These are phyloP conservation scores for Melocanna baccifera DNA, from an alignment of 176 grass and related monocot species.

Conservation along the genomic window DNA sequence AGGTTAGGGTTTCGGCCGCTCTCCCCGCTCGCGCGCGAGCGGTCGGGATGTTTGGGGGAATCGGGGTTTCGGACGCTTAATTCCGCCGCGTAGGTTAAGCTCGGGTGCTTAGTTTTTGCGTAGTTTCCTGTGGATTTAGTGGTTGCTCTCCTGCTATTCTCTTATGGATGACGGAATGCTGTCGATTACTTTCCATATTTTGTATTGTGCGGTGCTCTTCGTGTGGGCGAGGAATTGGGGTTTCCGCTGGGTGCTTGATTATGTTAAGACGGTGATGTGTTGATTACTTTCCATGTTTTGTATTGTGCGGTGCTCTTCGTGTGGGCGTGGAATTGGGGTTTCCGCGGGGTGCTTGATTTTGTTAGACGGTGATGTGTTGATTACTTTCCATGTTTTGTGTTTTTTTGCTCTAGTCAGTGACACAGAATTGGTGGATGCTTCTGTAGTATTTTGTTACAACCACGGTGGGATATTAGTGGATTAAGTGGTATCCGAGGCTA, in stretches of 20 bases:
- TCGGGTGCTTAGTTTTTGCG: neutral
- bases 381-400: neutral
- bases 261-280: neutral
- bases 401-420: neutral
- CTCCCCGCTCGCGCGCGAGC: neutral
- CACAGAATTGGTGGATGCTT: neutral
- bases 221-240: constrained; percentile 8
- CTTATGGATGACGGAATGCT: neutral
- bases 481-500: neutral
- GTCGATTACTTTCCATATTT: too few species aligned
- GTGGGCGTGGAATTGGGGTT: constrained; percentile 15
- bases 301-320: neutral
- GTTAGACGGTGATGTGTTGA: neutral
- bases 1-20: constrained; percentile 31
- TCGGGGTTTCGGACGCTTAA: constrained; percentile 25
- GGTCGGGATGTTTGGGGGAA: neutral
- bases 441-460: neutral
- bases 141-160: neutral
- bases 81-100: constrained; percentile 33
- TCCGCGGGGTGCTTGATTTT: neutral
- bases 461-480: neutral
- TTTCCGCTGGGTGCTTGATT: neutral
- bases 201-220: neutral
- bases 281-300: neutral
- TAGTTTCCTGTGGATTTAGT: neutral